Evolutionary conservation across 2,329 filamentous ascomycete genomes (phyloP).

Genomic region (Aspergillus pseudoglaucus): DNA sequence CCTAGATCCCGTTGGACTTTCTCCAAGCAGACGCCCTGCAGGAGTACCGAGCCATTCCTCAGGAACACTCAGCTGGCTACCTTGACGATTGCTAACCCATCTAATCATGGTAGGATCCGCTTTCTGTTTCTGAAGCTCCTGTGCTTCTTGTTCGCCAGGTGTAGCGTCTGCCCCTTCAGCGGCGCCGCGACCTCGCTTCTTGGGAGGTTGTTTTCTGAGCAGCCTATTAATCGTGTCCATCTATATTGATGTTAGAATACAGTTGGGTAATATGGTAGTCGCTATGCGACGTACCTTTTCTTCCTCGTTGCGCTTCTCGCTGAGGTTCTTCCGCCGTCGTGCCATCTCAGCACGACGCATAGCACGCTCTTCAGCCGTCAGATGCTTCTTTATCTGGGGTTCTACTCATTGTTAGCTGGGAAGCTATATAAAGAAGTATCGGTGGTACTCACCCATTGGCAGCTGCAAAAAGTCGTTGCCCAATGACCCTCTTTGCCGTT

Average conservation of each 20-base stretch:
- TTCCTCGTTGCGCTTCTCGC: conserved; percentile 71
- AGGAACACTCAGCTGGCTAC: conserved; percentile 39
- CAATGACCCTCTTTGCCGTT: conserved; percentile 59
- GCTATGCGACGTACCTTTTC: conserved; percentile 56
- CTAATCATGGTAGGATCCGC: conserved; percentile 40
- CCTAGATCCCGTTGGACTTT: conserved; percentile 11
- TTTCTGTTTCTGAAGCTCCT: conserved; percentile 32
- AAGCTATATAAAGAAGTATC: conserved; percentile 9
- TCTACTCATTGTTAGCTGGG: conserved; percentile 36
- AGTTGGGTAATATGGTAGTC: neutral
- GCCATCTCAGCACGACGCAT: conserved; percentile 71
- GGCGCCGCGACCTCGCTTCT: conserved; percentile 46
- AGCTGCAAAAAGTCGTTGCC: conserved; percentile 47
- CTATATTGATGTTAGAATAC: conserved; percentile 25
- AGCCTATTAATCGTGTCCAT: conserved; percentile 63
- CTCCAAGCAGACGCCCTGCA: conserved; percentile 35
- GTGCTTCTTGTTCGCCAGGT: conserved; percentile 32
- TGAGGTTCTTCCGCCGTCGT: conserved; percentile 64
- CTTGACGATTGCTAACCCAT: conserved; percentile 39
- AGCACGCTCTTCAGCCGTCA: conserved; percentile 66
- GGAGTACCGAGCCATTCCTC: conserved; percentile 43
- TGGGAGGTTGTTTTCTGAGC: conserved; percentile 61
- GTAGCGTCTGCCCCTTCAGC: conserved; percentile 40
- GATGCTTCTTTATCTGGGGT: conserved; percentile 65
- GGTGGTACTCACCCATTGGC: conserved; percentile 46